These are phyloP conservation scores for Fraxinus americana DNA, from an alignment of 257 asterid genomes.

Conservation along the genomic window DNA sequence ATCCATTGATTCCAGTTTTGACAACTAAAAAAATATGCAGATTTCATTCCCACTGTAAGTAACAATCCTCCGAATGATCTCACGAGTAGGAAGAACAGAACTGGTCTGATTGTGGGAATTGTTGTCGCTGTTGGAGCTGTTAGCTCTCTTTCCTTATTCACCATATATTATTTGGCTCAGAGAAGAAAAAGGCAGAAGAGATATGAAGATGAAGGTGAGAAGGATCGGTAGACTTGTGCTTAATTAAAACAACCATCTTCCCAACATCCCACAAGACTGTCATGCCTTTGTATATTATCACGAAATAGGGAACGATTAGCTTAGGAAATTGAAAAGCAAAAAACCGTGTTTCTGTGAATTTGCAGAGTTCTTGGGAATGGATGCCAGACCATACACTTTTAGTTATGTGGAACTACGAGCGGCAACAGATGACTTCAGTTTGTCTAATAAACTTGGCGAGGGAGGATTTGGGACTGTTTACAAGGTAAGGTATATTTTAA, in stretches of 20 bases:
- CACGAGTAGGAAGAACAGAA: constrained; percentile 29
- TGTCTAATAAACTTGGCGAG: constrained; percentile 51
- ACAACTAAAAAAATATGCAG: constrained; percentile 33
- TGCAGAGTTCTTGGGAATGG: constrained; percentile 54
- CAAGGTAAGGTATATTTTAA: constrained; percentile 37
- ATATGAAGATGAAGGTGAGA: constrained; percentile 59
- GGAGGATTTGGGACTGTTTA: constrained; percentile 63
- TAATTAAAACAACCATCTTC: no score
- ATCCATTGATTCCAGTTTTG: not conserved
- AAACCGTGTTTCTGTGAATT: not conserved
- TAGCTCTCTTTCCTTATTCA: constrained; percentile 40
- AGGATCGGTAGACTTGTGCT: not conserved
- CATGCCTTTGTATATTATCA: no score
- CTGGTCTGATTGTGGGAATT: constrained; percentile 67
- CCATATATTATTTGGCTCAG: constrained; percentile 35
- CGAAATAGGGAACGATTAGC: no score
- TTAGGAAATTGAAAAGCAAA: no score
- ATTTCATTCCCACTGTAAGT: constrained; percentile 55
- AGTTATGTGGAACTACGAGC: constrained; percentile 44
- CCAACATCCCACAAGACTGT: no score
- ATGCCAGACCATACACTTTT: constrained; percentile 51
- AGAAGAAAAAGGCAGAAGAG: constrained; percentile 43
- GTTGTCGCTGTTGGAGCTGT: constrained; percentile 47
- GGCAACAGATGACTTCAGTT: constrained; percentile 48
- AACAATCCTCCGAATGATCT: constrained; percentile 43